Percentiles rank a stretch among this genome's conserved stretches.
phyloP scores from a whole-genome alignment of 2,329 filamentous ascomycete genomes.

The Stenocarpella maydis region DNA sequence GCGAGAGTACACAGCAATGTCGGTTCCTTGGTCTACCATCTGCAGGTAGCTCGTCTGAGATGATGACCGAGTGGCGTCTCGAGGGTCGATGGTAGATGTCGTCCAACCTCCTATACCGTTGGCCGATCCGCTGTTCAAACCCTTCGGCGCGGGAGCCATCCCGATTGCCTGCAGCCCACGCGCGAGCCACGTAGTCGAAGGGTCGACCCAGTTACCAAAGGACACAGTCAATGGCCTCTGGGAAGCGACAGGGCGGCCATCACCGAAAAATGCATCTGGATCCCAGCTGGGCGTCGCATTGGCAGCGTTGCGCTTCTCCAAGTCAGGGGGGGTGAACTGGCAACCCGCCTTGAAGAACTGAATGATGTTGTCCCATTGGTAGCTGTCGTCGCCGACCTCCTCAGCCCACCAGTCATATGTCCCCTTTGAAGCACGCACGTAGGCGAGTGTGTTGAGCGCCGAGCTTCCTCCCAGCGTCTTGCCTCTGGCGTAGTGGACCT shows the following conservation, averaged over 20 bases:
- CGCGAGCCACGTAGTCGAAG: conserved; percentile 23
- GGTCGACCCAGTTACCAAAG: conserved; percentile 30
- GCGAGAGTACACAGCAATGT: conserved; percentile 23
- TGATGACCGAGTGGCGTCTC: conserved; percentile 6
- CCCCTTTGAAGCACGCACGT: neutral
- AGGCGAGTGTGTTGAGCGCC: conserved; percentile 17
- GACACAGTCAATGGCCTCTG: conserved; percentile 29
- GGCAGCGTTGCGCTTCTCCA: neutral
- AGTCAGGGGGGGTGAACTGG: conserved; percentile 19
- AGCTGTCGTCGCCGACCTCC: conserved; percentile 21
- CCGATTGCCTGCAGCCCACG: conserved; percentile 17
- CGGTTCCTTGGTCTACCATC: conserved; percentile 39
- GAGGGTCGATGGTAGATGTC: conserved; percentile 22
- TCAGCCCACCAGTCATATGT: conserved; percentile 27
- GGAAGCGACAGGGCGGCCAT: neutral
- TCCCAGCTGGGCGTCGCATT: conserved; percentile 23
- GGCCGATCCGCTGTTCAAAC: conserved; percentile 24
- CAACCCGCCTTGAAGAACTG: conserved; percentile 10
- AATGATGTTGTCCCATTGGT: conserved; percentile 8
- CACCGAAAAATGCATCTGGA: neutral
- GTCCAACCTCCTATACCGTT: neutral
- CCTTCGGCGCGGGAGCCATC: conserved; percentile 7
- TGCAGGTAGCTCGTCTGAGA: conserved; percentile 15
- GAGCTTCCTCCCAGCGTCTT: conserved; percentile 27
- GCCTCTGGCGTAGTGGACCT: conserved; percentile 19